Base-by-base conservation (phyloP, 2,329 filamentous ascomycete genomes). In the Periconia sp. region DNA sequence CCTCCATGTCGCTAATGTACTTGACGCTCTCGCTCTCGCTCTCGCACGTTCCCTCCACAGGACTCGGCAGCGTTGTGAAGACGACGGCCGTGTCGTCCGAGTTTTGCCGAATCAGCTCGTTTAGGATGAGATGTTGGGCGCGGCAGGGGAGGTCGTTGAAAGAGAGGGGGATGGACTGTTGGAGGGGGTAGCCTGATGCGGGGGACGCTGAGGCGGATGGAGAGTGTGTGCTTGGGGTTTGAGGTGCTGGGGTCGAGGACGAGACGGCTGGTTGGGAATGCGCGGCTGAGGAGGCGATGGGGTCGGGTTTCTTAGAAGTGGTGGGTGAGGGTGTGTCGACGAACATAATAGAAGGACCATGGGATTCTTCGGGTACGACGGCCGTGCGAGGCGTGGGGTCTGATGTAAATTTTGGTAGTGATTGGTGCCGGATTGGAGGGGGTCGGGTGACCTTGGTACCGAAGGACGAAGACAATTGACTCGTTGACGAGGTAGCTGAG, bases 61-160 rank as follows among this genome's bases (percentile, higher is more conserved):
- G 90, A 38, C 89, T 89, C 1, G 90, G 91, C 26, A 95, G 73
- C 17, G 91, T 95, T 1, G 87, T 95, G 56, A 95, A 86, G 12
- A 94, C 71, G 0, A 95, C 89, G 0, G 88, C 88, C 1, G 90
- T 89, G 10, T 67, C 54, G 12, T 59, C 59, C 5, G 57, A 62
- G 8, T 70, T 53, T 16, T 43, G 43, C 3, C 79, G 77, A 74
- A 95, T 91, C 52, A 95, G 73, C 66, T 95, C 89, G 65, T 95
- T 95, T 12, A 95, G 72, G 19, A 95, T 92, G 24, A 95, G 72
- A 67, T 95, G 89, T 65, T 95, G 90, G 2, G 89, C 89, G 12
- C 89, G 83, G 57, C 87, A 89, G 0, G 90, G 89, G 4, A 95
- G 74, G 60, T 95, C 89, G 57, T 95, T 95, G 75, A 95, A 95